phyloP scores from a whole-genome alignment of 2,329 filamentous ascomycete species.

The Arachnomyces sp. region DNA sequence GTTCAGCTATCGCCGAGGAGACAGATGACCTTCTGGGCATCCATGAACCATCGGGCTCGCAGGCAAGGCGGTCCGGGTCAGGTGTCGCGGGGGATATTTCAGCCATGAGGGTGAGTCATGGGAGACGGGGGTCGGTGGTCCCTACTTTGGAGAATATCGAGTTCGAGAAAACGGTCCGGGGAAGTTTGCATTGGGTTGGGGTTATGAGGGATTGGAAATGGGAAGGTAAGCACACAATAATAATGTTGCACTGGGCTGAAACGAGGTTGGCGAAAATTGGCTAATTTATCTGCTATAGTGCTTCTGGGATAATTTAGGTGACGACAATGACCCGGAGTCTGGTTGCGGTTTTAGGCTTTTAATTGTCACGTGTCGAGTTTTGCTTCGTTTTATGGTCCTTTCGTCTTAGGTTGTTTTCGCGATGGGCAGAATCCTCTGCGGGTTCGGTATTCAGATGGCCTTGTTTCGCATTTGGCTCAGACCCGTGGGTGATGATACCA shows the following conservation, averaged over 20 bases:
- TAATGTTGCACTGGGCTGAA: conserved; percentile 7
- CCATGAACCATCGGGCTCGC: too few relatives aligned
- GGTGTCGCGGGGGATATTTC: conserved; percentile 8
- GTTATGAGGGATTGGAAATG: conserved; percentile 67
- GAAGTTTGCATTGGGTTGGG: conserved; percentile 59
- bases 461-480: conserved; percentile 4
- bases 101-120: conserved; percentile 8
- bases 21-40: conserved; percentile 13
- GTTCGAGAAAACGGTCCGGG: conserved; percentile 55
- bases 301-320: conserved; percentile 29
- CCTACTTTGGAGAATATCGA: conserved; percentile 40
- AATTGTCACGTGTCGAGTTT: too few relatives aligned
- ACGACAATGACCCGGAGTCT: too few relatives aligned
- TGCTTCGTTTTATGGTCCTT: too few relatives aligned
- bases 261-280: neutral
- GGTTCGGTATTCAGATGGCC: too few relatives aligned
- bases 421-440: too few relatives aligned
- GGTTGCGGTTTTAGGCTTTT: too few relatives aligned
- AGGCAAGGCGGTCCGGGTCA: neutral
- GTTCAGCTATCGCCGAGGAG: conserved; percentile 17
- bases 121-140: conserved; percentile 23
- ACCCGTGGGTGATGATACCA: conserved; percentile 7
- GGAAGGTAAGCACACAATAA: conserved; percentile 50
- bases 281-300: conserved; percentile 19
- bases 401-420: too few relatives aligned